Evolutionary conservation across 257 asterid species (phyloP), one percentile per base, ranked within the genome.

Genomic region (Coffea canephora): DNA sequence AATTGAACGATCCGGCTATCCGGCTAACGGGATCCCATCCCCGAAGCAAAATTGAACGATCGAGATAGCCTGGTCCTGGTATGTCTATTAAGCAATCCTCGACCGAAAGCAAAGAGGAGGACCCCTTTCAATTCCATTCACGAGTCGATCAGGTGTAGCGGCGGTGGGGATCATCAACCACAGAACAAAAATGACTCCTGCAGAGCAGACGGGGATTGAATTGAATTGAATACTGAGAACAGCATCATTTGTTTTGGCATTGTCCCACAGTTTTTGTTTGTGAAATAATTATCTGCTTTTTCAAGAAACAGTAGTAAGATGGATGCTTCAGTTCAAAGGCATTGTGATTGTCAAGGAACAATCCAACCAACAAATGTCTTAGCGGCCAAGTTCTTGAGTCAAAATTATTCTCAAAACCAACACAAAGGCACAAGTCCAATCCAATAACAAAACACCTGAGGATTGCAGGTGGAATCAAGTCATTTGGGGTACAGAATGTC

Each of bases 401-500:
- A 55, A 78, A 78, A 78, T 78, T 67, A 77, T 69, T 6, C 81
- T 19, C 15, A 0, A 23, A 77, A 34, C 23, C 21, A 54, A 18
- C 23, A 27, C 23, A 4, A 36, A 36, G 65, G 74, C 71, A 55
- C 52, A 31, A 31, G 8, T 39, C 55, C 43, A 50, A 55, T 41
- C 61, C 76, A 55, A n/a, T 2, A n/a, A 39, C 27, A 78, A 31
- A 19, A 41, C 77, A n/a, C 77, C 66, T 19, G 21, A 34, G 4
- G 54, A 31, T 46, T 46, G 69, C 48, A 74, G 55, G 61, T 68
- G 50, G 67, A 74, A 67, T 61, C 78, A 57, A 67, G 83, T 89
- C 89, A 91, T 55, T 89, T 89, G 41, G 90, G 89, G 86, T 96
- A 92, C 84, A 95, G 87, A 79, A 93, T 90, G 87, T 95, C 99